Conservation (phyloP, 805 yeast genomes). For the baker's yeast (Saccharomyces cerevisiae) region DNA sequence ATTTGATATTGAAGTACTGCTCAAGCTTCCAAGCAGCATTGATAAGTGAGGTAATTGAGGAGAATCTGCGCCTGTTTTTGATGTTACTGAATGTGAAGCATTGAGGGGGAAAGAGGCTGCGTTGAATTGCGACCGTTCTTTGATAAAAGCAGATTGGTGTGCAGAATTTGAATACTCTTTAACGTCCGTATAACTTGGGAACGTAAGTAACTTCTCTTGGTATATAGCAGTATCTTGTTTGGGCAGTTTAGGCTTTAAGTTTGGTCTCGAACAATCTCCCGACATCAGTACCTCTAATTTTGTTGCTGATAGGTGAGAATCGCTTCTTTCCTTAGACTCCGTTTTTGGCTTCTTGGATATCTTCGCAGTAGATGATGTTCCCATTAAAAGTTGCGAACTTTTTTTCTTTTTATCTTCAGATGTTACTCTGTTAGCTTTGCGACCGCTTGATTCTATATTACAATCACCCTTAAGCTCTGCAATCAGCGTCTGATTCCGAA, state of each 20-base stretch:
- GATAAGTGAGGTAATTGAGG: constrained; percentile 30
- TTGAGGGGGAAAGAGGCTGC: neutral
- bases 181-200: neutral
- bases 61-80: constrained; percentile 38
- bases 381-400: neutral
- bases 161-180: neutral
- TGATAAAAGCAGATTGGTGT: neutral
- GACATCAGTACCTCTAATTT: constrained; percentile 7
- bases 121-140: constrained; percentile 8
- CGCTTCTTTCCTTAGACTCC: neutral
- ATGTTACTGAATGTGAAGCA: constrained; percentile 5
- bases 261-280: constrained; percentile 4
- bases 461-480: neutral
- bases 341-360: neutral
- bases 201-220: constrained; percentile 1
- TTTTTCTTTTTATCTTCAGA: neutral
- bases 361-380: neutral
- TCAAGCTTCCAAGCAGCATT: constrained; percentile 5
- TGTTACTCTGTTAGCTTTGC: neutral
- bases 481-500: neutral
- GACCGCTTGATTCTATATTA: neutral
- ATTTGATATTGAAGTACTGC: neutral
- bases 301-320: neutral
- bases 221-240: neutral
- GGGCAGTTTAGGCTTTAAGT: constrained; percentile 3